phyloP scores from a whole-genome alignment of 805 yeast genomes.

The Monosporozyma aerobia region DNA sequence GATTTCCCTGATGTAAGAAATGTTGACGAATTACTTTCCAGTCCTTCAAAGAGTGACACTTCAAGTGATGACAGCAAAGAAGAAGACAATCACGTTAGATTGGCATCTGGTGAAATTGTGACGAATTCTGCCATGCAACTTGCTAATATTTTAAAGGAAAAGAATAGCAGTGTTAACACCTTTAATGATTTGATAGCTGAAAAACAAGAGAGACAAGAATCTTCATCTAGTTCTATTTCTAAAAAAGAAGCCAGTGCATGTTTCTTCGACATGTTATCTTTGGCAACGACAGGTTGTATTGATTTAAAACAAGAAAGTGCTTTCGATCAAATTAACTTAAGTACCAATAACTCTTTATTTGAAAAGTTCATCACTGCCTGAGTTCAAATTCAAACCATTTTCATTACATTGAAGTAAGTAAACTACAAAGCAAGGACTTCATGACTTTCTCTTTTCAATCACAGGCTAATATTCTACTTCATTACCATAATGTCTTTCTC shows the following conservation, averaged over 20 bases:
- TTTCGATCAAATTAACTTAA: constrained; percentile 52
- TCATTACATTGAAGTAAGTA: not conserved
- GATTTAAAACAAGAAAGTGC: constrained; percentile 48
- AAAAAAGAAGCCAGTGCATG: constrained; percentile 29
- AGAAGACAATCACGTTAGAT: constrained; percentile 10
- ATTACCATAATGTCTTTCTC: not conserved
- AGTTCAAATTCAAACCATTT: not conserved
- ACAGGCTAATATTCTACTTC: not conserved
- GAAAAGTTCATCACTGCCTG: constrained; percentile 19
- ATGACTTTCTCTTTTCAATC: not conserved
- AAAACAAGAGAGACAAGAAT: not conserved
- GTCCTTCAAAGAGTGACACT: not conserved
- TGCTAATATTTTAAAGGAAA: constrained; percentile 21
- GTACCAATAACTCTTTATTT: constrained; percentile 35
- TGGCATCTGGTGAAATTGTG: constrained; percentile 17
- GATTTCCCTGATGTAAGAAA: not conserved
- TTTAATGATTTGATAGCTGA: constrained; percentile 10
- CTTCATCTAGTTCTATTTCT: constrained; percentile 3
- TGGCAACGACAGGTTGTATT: constrained; percentile 70
- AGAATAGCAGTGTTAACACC: constrained; percentile 7
- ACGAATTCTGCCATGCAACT: constrained; percentile 23
- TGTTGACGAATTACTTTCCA: not conserved
- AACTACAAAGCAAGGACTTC: not conserved
- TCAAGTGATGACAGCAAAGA: not conserved
- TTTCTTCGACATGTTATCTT: constrained; percentile 73